Percentiles rank a stretch among this genome's conserved stretches.
Evolutionary conservation across 2,329 filamentous ascomycete species (phyloP).

Genomic region (Curvularia verruculosa): DNA sequence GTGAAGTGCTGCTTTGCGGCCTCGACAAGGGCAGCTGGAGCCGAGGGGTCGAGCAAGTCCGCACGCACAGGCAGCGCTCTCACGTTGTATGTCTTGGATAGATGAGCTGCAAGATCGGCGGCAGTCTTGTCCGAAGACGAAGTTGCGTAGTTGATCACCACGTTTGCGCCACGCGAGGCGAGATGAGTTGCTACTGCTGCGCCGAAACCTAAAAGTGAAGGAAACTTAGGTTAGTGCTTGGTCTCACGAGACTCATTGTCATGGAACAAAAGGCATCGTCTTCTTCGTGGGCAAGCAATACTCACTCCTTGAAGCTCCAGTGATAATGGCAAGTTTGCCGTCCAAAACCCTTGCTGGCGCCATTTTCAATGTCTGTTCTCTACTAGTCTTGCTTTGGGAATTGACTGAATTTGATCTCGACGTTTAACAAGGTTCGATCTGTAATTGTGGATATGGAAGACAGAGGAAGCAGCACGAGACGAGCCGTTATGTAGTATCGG

Average conservation of each 20-base stretch:
- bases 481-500: conserved; percentile 1
- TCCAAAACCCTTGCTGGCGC: conserved; percentile 8
- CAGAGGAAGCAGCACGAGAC: background rate
- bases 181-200: conserved; percentile 13
- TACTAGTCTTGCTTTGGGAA: background rate
- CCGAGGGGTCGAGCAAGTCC: conserved; percentile 11
- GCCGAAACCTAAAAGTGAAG: conserved; percentile 10
- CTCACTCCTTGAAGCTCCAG: conserved; percentile 14
- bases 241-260: background rate
- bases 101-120: conserved; percentile 10
- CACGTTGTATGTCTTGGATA: conserved; percentile 14
- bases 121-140: conserved; percentile 7
- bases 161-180: conserved; percentile 11
- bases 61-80: conserved; percentile 13
- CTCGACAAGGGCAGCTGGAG: conserved; percentile 11
- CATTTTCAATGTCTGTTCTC: background rate
- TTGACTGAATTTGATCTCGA: background rate
- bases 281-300: background rate
- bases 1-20: conserved; percentile 10
- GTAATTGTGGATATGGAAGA: background rate
- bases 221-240: background rate
- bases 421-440: background rate
- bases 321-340: conserved; percentile 14
- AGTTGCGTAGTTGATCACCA: conserved; percentile 15
- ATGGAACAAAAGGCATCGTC: background rate